Conservation (phyloP, 176 grass and related monocot species). For the Carex pumila region DNA sequence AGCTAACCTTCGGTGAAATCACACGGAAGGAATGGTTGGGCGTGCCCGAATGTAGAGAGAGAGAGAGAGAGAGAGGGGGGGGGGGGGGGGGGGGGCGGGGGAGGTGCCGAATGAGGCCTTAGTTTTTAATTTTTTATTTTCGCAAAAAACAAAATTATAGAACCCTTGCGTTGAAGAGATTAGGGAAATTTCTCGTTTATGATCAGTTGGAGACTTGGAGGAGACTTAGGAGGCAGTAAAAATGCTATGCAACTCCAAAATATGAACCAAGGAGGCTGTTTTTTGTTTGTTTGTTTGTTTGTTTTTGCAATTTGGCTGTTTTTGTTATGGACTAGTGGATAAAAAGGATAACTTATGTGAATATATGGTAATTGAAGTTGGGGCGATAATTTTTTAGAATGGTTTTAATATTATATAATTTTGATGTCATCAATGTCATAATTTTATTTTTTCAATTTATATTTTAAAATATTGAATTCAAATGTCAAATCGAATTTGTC, state of each 20-base stretch:
- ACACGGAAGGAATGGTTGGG: neutral
- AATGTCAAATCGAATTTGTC: too few species aligned
- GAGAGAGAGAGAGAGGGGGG: neutral
- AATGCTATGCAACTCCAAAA: neutral
- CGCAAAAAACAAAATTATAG: slow-evolving; percentile 18
- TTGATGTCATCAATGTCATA: too few species aligned
- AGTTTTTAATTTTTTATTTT: neutral
- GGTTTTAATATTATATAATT: too few species aligned
- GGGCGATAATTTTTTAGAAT: too few species aligned
- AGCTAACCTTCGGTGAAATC: slow-evolving; percentile 19
- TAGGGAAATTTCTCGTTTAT: neutral
- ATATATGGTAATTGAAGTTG: too few species aligned
- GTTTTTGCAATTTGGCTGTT: too few species aligned
- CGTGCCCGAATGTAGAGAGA: neutral
- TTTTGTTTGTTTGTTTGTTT: too few species aligned
- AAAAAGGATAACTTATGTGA: too few species aligned
- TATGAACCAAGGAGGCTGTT: neutral
- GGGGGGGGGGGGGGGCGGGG: neutral
- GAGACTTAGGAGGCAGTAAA: neutral
- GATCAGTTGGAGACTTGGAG: neutral
- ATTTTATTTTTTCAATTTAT: too few species aligned
- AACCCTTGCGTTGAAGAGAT: slow-evolving; percentile 8
- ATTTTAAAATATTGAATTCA: too few species aligned
- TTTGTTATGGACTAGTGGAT: neutral
- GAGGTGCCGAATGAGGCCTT: neutral